Percentiles rank a stretch among this genome's conserved stretches.
Conservation (phyloP, 2,329 filamentous ascomycete genomes). For the Ophiostoma perfectum region DNA sequence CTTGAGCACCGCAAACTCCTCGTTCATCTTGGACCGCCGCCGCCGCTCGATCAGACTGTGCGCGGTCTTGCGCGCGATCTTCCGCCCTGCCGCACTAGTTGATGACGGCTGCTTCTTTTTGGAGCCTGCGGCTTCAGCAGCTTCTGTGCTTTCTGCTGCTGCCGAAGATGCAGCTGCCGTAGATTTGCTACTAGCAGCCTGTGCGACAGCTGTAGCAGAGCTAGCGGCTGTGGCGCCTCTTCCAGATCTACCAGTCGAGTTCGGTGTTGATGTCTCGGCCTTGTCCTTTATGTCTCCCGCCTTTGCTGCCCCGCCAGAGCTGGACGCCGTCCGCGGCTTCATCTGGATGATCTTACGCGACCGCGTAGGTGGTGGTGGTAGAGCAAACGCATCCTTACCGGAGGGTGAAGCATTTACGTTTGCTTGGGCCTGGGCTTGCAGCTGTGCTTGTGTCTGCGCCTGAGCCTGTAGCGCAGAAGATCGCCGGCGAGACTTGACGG, state of each 20-base stretch:
- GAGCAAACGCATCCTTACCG: slow-evolving; percentile 62
- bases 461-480: slow-evolving; percentile 36
- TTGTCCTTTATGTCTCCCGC: slow-evolving; percentile 12
- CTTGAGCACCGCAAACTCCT: slow-evolving; percentile 91
- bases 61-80: slow-evolving; percentile 91
- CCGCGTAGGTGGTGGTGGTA: slow-evolving; percentile 87
- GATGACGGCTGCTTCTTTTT: slow-evolving; percentile 68
- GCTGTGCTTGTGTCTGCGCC: neutral
- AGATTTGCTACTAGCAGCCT: neutral
- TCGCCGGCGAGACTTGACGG: slow-evolving; percentile 49
- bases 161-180: slow-evolving; percentile 16
- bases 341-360: slow-evolving; percentile 97
- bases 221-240: slow-evolving; percentile 10
- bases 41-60: slow-evolving; percentile 91
- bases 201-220: neutral
- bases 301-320: slow-evolving; percentile 22
- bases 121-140: slow-evolving; percentile 44
- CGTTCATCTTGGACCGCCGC: slow-evolving; percentile 94
- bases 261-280: slow-evolving; percentile 27
- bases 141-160: slow-evolving; percentile 10
- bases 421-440: slow-evolving; percentile 1
- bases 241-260: neutral
- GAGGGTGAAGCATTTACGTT: slow-evolving; percentile 36
- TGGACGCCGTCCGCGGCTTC: slow-evolving; percentile 57
- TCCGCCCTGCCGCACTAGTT: slow-evolving; percentile 80